Evolutionary conservation across 441 rosid species (phyloP), one percentile per base, ranked within the genome.

Genomic region (Cnidoscolus chayamansa): DNA sequence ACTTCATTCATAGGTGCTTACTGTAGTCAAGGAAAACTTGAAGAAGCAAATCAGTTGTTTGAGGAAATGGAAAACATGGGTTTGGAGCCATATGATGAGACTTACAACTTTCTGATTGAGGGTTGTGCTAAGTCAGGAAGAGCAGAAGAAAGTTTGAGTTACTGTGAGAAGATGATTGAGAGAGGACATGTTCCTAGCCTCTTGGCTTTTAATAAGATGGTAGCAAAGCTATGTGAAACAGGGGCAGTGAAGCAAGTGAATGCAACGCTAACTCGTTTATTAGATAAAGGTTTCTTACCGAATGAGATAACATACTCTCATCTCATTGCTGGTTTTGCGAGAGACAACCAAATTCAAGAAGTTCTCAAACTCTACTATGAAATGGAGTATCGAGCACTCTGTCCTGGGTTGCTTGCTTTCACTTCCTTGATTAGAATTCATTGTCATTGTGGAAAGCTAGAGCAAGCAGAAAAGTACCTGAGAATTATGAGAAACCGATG

Each of bases 361-460:
- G 90, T 82, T 45, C 62, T 87, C 25, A 89, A 91, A 80, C 79
- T 93, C 59, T 89, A 83, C 79, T 81, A 82, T 69, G 98, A 93
- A 82, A 86, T 89, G 91, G 89, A 82, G 77, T 80, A 78, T 51
- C 79, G 79, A 50, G 74, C 83, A 43, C 66, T 87, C 25, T 51
- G 79, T 74, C 85, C 89, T 1, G 82, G 87, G 77, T 71, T 79
- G 12, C 12, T 31, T 25, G 81, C 79, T 68, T 84, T 83, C 30
- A 37, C 78, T 19, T 68, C 87, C 30, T 58, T 93, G 78, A 79
- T 89, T 20, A 45, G 53, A 17, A 79, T 88, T 74, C 81, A 89
- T 20, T 85, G 89, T 67, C 55, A 67, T 25, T 71, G 79, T 35
- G 92, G 91, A 67, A 85, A 79, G 72, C 58, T 79, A 58, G 84